Evolutionary conservation across 345 rosid species (phyloP).

Genomic region (Rhodomyrtus tomentosa): DNA sequence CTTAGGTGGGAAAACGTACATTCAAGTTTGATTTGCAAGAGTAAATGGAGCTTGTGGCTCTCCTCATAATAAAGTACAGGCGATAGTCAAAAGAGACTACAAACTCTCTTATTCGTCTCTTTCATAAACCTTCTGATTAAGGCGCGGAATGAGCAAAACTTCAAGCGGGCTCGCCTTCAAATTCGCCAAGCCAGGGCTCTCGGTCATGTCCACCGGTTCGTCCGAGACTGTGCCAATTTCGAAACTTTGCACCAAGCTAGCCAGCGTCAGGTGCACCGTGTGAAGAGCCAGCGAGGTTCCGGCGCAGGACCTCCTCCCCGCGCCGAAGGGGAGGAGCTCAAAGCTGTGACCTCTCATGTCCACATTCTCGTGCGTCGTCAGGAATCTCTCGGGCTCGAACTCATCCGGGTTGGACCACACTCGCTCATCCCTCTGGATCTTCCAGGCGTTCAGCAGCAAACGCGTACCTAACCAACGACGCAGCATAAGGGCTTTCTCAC

Average conservation of each 20-base stretch:
- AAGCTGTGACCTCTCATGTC: conserved; percentile 20
- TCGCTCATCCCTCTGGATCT: conserved; percentile 11
- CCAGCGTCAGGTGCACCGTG: conserved; percentile 20
- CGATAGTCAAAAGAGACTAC: neutral
- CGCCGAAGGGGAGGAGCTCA: conserved; percentile 25
- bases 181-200: conserved; percentile 15
- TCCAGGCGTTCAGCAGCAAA: conserved; percentile 16
- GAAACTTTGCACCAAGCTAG: conserved; percentile 27
- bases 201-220: conserved; percentile 24
- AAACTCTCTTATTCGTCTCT: neutral
- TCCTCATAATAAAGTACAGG: neutral
- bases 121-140: conserved; percentile 7
- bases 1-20: neutral
- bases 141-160: conserved; percentile 19
- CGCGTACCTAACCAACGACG: conserved; percentile 16
- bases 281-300: conserved; percentile 17
- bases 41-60: neutral
- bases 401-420: conserved; percentile 8
- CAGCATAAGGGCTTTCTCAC: neutral
- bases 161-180: conserved; percentile 27
- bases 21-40: neutral
- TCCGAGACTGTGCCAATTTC: conserved; percentile 12
- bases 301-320: conserved; percentile 28
- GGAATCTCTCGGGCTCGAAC: conserved; percentile 24
- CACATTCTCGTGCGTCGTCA: conserved; percentile 6